Percentiles rank a stretch among this genome's conserved stretches.
These are phyloP conservation scores for Rhodotorula sp. DNA, from an alignment of 1,284 basidiomycete species.

Conservation along the genomic window DNA sequence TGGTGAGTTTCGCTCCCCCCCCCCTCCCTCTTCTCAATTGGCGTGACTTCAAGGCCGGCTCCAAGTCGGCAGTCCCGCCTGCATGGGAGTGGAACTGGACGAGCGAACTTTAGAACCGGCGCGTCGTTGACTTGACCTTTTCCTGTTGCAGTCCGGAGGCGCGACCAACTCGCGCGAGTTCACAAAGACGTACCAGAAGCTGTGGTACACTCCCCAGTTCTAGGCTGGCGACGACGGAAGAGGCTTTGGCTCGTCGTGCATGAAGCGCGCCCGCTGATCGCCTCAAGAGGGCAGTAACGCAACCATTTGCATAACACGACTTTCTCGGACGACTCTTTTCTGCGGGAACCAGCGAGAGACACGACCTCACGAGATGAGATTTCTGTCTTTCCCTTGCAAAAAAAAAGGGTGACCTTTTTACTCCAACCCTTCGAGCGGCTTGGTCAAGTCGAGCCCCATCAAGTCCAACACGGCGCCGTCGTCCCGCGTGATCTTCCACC, in stretches of 20 bases:
- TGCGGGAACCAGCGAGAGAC: too few relatives aligned
- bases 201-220: slow-evolving; percentile 38
- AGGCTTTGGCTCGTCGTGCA: not conserved
- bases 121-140: too few relatives aligned
- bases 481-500: slow-evolving; percentile 39
- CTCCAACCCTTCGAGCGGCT: slow-evolving; percentile 3
- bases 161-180: slow-evolving; percentile 10
- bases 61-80: too few relatives aligned
- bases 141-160: slow-evolving; percentile 16
- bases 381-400: not conserved
- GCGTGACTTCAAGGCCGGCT: not conserved
- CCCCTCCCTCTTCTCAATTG: too few relatives aligned
- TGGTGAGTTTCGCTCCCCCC: slow-evolving; percentile 23
- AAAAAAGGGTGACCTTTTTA: too few relatives aligned
- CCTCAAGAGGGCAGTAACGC: too few relatives aligned
- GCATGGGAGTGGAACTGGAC: too few relatives aligned
- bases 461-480: slow-evolving; percentile 39
- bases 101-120: too few relatives aligned
- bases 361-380: too few relatives aligned
- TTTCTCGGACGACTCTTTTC: too few relatives aligned
- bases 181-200: slow-evolving; percentile 26
- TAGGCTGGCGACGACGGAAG: not conserved
- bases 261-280: not conserved
- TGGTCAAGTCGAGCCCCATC: slow-evolving; percentile 12
- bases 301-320: too few relatives aligned